Base-by-base conservation (phyloP, 352 stramenopile species). In the Pythium chondricola region DNA sequence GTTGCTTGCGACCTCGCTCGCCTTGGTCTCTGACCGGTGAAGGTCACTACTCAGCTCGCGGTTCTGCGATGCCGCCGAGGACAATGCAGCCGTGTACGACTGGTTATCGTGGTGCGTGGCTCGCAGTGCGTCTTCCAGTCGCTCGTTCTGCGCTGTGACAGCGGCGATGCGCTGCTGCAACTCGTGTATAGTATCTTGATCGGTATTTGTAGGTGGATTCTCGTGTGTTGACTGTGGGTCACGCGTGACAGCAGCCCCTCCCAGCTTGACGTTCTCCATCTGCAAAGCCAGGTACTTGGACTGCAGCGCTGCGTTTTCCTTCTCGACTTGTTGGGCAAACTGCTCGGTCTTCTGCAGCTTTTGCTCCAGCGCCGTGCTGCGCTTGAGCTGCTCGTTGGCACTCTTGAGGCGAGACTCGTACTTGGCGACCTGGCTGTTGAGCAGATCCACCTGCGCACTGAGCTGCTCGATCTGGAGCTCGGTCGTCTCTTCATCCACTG, bases 81-180 rank as follows among this genome's bases (percentile, higher is more conserved):
- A 73, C 5, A 93, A 43, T 1, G 78, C 74, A 37, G 90, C 88
- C 26, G 82, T 88, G 51, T 87, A 93, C 44, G 78, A 85, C 1
- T 88, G 71, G 36, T 90, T 93, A 50, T 93, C 82, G 60, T 93
- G 89, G 20, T 89, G 78, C 29, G 71, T 84, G 1, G 71, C 71
- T 3, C 76, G 76, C 29, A 89, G 66, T 4, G 82, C 71, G 35
- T 90, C 74, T 61, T 90, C 82, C 20, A 93, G 72, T 11, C 73
- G 61, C 26, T 79, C 63, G 47, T 82, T 83, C 48, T 87, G 74
- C 4, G 57, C 54, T 18, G 64, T 65, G 43, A 89, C 43, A 5
- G 58, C 69, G n/a, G 63, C 48, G 4, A 89, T 43, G 48, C 88
- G 79, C 27, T 85, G 66, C 29, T 74, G 71, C 6, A 90, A 42